Evolutionary conservation across 179 eudicot genomes (phyloP), one percentile per base, ranked within the genome.

Genomic region (Pouteria campechiana): DNA sequence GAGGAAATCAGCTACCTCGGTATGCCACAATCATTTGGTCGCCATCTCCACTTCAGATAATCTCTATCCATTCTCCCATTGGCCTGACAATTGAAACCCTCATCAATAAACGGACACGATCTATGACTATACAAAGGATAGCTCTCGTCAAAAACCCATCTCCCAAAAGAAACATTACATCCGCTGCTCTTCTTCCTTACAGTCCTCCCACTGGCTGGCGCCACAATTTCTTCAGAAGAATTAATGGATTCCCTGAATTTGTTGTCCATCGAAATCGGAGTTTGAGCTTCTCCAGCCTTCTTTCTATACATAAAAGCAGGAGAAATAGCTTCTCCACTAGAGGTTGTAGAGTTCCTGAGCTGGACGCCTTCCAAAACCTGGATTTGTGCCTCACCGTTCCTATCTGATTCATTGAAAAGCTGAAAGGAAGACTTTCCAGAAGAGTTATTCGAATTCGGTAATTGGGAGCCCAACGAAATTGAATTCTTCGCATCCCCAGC

Each of bases 11-110:
- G 12, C 24, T 69, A 88, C 97, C 90, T 81, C 37, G 94, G 87
- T 55, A 79, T 64, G 60, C 82, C 68, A 66, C 98, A 90, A 55
- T 76, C 82, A 22, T 62, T 69, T 17, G 90, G 94, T 51, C 76
- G 79, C 98, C 98, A 90, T 72, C 87, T 81, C 98, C 94, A 86
- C 55, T 82, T 90, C 78, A 73, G 68, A 62, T 81, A 86, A 37
- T 67, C 73, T 47, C 54, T 68, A 42, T 90, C 90, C 58, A 56
- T 55, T 66, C 98, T 81, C 11, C 95, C 93, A 70, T 90, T 85
- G 2, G 66, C 69, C 43, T 61, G 60, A 61, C 98, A 90, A 49
- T 72, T 59, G 41, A 90, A 90, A 14, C 95, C 95, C 62, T 90
- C 98, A 64, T 90, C 98, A 28, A 86, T 86, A 52, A 68, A 86